Conservation (phyloP, 208 protist species). For the Herpetomonas tarakana region DNA sequence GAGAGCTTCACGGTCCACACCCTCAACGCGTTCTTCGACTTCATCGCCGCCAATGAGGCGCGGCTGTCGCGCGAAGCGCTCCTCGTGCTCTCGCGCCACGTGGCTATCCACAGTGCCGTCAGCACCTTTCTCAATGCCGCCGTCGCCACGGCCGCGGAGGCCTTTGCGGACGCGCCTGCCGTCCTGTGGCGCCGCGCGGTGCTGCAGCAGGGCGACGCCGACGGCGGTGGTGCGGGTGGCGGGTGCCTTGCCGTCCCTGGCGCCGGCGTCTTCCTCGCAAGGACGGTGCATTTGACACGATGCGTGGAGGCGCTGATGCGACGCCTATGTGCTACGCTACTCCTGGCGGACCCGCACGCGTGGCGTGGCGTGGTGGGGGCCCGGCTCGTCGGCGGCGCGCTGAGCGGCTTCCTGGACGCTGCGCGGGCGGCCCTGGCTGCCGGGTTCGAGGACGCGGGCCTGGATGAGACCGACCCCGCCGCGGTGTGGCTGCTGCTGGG, state of each 20-base stretch:
- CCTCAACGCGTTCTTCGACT: conserved; percentile 45
- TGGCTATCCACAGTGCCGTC: conserved; percentile 25
- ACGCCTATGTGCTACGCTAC: conserved; percentile 33
- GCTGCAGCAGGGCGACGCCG: conserved; percentile 10
- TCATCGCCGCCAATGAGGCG: conserved; percentile 16
- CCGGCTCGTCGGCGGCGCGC: conserved; percentile 16
- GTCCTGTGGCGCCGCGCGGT: conserved; percentile 57
- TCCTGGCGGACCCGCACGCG: conserved; percentile 8
- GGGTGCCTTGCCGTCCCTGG: too few species aligned
- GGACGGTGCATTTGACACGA: conserved; percentile 40
- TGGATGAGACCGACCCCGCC: not conserved
- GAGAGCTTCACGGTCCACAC: conserved; percentile 1
- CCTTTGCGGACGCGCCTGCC: conserved; percentile 26
- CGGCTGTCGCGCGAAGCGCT: conserved; percentile 10
- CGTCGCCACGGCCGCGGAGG: conserved; percentile 14
- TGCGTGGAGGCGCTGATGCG: conserved; percentile 53
- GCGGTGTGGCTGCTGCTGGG: not conserved
- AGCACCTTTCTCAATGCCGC: conserved; percentile 20
- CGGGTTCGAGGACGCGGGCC: too few species aligned
- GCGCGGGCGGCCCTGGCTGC: not conserved
- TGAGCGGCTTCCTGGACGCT: conserved; percentile 11
- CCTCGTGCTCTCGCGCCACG: conserved; percentile 16
- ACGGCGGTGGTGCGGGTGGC: too few species aligned
- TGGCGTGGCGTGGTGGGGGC: conserved; percentile 13
- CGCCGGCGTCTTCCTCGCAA: conserved; percentile 9